phyloP scores from a whole-genome alignment of 2,329 filamentous ascomycete genomes.

The Cadophora luteo-olivacea region DNA sequence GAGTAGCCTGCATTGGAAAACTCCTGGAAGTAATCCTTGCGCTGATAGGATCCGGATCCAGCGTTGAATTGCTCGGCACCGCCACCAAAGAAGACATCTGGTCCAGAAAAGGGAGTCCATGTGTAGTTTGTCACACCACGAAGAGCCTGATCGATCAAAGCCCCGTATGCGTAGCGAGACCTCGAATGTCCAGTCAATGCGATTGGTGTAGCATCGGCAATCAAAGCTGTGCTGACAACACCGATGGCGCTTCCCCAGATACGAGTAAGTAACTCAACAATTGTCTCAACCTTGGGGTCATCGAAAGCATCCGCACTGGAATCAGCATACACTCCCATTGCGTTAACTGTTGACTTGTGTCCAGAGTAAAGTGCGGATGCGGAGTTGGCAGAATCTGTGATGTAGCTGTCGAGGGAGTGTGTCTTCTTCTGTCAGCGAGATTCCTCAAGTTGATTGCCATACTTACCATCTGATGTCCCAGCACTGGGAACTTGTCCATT shows the following conservation, averaged over 20 bases:
- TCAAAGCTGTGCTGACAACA: constrained; percentile 79
- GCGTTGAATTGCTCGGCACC: constrained; percentile 83
- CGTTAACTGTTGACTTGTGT: constrained; percentile 85
- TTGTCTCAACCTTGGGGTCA: constrained; percentile 86
- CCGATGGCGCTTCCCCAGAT: constrained; percentile 66
- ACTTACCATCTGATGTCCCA: constrained; percentile 79
- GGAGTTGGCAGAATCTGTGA: constrained; percentile 87
- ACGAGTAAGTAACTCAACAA: constrained; percentile 78
- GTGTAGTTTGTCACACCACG: constrained; percentile 81
- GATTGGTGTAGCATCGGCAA: constrained; percentile 83
- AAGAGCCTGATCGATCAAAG: constrained; percentile 77
- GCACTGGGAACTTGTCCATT: constrained; percentile 83
- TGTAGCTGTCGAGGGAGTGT: constrained; percentile 83
- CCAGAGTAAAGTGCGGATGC: constrained; percentile 82
- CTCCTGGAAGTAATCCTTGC: constrained; percentile 78
- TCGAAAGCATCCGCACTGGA: constrained; percentile 76
- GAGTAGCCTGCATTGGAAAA: constrained; percentile 77
- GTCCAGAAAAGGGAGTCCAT: constrained; percentile 76
- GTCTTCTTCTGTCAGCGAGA: constrained; percentile 52
- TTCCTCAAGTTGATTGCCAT: too few species aligned
- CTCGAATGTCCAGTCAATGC: constrained; percentile 77
- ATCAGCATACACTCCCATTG: constrained; percentile 79
- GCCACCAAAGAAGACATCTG: constrained; percentile 83
- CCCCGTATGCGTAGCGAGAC: constrained; percentile 70
- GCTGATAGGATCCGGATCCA: constrained; percentile 67